These are phyloP conservation scores for Diaporthe vaccinii DNA, from an alignment of 2,329 filamentous ascomycete genomes.

Conservation along the genomic window DNA sequence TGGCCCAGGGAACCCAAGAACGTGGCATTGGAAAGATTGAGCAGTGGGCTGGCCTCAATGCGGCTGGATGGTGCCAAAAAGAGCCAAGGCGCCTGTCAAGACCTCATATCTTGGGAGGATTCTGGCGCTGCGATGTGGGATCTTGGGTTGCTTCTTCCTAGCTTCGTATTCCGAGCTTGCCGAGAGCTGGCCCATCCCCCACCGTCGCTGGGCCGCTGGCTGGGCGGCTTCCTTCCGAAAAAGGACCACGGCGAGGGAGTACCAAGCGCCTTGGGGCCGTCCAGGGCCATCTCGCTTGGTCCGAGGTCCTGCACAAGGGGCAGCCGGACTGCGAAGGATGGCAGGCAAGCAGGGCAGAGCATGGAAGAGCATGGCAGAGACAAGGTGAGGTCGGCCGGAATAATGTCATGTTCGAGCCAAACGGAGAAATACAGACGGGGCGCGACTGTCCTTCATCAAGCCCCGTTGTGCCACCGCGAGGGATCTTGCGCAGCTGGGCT, in stretches of 20 bases:
- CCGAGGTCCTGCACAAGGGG: conserved; percentile 38
- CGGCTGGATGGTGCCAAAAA: conserved; percentile 27
- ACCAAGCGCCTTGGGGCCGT: conserved; percentile 25
- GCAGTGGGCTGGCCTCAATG: not conserved
- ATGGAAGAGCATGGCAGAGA: conserved; percentile 13
- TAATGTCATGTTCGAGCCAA: conserved; percentile 16
- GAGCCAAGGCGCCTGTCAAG: conserved; percentile 23
- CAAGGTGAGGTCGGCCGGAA: conserved; percentile 28
- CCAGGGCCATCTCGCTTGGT: conserved; percentile 39
- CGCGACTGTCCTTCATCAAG: conserved; percentile 32
- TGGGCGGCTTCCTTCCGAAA: conserved; percentile 28
- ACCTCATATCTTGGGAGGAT: conserved; percentile 16
- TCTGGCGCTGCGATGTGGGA: not conserved
- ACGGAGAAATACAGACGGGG: conserved; percentile 16
- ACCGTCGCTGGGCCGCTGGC: not conserved
- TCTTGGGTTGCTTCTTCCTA: conserved; percentile 18
- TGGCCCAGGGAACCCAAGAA: conserved; percentile 26
- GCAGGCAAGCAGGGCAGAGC: not conserved
- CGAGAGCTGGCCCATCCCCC: conserved; percentile 27
- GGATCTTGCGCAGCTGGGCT: not conserved
- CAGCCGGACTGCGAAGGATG: not conserved
- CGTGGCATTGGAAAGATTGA: conserved; percentile 20
- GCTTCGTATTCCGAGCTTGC: conserved; percentile 32
- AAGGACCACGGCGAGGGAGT: conserved; percentile 28
- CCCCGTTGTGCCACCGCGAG: conserved; percentile 17